Base-by-base conservation (phyloP, 202 grass and related monocot species). In the Sporobolus alterniflorus region DNA sequence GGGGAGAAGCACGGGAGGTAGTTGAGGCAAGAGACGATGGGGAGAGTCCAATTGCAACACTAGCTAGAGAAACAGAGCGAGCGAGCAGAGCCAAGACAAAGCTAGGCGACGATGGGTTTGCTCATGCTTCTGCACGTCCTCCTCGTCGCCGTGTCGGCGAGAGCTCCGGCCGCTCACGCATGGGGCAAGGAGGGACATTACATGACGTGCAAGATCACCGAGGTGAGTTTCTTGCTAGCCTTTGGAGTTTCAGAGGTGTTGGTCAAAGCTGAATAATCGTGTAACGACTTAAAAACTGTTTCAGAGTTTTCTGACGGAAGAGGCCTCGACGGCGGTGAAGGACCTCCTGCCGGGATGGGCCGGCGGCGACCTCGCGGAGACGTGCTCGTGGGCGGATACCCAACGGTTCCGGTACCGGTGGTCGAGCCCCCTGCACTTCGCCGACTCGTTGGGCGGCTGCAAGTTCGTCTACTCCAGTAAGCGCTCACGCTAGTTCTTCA, bases 101-200 rank as follows among this genome's bases (percentile, higher is more conserved):
- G 11, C 2, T 15, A 63, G 9, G 28, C 64, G 13, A 69, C 18
- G 47, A 86, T 84, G 83, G 75, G 56, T 0, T 3, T 57, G 44
- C 56, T 83, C 26, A 7, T 84, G 17, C 43, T 91, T 29, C 52
- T 89, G 10, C 85, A 47, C 1, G 26, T 84, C 66, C 0, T 91
- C 9, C 61, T 91, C 48, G 20, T 67, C 18, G 7, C 54, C n/a
- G 36, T 26, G 25, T 63, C 24, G 17, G 80, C 72, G 5, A 24
- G 43, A 6, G 80, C 80, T 26, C 92, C 86, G 0, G 33, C 64
- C 6, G 50, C 83, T 1, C 34, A 87, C 4, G 92, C 89, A 6
- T 94, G 92, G 92, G 86, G 86, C 49, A 91, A 91, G 80, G 79
- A 91, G 29, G 92, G 92, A 0, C 92, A 94, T 51, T 91, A 86